phyloP scores from a whole-genome alignment of 495 filamentous ascomycete genomes.

The Penicillium lividum region DNA sequence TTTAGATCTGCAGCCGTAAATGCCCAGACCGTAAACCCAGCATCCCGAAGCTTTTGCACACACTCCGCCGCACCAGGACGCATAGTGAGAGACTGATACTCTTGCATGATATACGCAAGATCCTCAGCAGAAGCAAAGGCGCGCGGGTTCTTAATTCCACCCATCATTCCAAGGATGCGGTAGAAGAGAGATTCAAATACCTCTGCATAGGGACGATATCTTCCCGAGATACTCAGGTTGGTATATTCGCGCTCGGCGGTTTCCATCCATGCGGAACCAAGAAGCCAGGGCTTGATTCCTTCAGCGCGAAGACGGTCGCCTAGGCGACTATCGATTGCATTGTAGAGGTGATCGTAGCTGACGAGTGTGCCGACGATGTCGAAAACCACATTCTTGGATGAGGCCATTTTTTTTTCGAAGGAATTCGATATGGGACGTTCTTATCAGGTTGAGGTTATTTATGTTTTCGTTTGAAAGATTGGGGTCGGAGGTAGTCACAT shows the following conservation, averaged over 20 bases:
- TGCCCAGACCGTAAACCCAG: conserved; percentile 44
- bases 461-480: background rate
- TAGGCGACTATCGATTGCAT: conserved; percentile 31
- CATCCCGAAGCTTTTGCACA: conserved; percentile 36
- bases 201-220: conserved; percentile 31
- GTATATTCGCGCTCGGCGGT: conserved; percentile 46
- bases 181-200: conserved; percentile 41
- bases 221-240: conserved; percentile 36
- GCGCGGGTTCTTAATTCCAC: conserved; percentile 28
- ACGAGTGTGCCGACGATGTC: conserved; percentile 45
- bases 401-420: conserved; percentile 14
- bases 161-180: conserved; percentile 34
- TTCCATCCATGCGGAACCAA: conserved; percentile 43
- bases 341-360: conserved; percentile 33
- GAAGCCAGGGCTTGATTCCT: conserved; percentile 33
- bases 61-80: conserved; percentile 35
- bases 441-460: conserved; percentile 5
- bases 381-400: conserved; percentile 41
- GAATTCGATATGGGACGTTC: background rate
- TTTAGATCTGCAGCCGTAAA: conserved; percentile 41
- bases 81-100: conserved; percentile 29
- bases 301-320: conserved; percentile 37
- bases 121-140: conserved; percentile 35
- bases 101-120: conserved; percentile 26
- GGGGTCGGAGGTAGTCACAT: background rate